Evolutionary conservation across 257 asterid genomes (phyloP).

Genomic region (Petunia axillaris): DNA sequence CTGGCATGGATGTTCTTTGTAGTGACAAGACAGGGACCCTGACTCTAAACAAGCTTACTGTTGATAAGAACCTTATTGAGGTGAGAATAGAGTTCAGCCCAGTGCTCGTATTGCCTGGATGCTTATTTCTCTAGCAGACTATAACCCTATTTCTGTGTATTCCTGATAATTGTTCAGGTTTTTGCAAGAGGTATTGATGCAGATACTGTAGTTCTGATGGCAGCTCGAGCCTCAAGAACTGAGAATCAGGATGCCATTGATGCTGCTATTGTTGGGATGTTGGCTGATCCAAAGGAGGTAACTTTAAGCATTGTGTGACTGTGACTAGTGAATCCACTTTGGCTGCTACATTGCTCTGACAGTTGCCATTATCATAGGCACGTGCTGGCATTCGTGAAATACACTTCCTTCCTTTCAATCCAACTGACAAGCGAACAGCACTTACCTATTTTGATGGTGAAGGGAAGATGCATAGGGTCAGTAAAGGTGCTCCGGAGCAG

Average conservation of each 20-base stretch:
- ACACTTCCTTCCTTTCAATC: slow-evolving; percentile 96
- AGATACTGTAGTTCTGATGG: slow-evolving; percentile 79
- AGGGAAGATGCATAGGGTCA: slow-evolving; percentile 63
- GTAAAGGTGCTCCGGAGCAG: slow-evolving; percentile 75
- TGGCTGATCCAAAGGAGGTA: slow-evolving; percentile 99
- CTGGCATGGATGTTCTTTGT: slow-evolving; percentile 99
- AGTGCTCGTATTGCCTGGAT: background rate
- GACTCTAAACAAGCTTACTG: slow-evolving; percentile 92
- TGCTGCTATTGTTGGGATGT: slow-evolving; percentile 91
- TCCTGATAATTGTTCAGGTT: slow-evolving; percentile 46
- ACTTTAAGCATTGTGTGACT: slow-evolving; percentile 16
- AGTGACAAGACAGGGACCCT: slow-evolving; percentile 96
- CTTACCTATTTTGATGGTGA: slow-evolving; percentile 54
- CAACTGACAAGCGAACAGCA: slow-evolving; percentile 70
- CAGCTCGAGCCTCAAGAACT: slow-evolving; percentile 84
- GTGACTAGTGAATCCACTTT: background rate
- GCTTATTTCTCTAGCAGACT: background rate
- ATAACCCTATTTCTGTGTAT: background rate
- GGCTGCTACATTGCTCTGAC: background rate
- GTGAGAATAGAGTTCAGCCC: slow-evolving; percentile 39
- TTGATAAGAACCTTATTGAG: slow-evolving; percentile 93
- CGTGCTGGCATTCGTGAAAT: slow-evolving; percentile 94
- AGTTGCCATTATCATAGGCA: slow-evolving; percentile 49
- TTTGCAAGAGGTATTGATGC: slow-evolving; percentile 71
- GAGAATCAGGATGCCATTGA: slow-evolving; percentile 99